A percentile compares a stretch with the other conserved stretches of the same genome.
phyloP scores from a whole-genome alignment of 441 rosid genomes.

The Erysimum pusillum region DNA sequence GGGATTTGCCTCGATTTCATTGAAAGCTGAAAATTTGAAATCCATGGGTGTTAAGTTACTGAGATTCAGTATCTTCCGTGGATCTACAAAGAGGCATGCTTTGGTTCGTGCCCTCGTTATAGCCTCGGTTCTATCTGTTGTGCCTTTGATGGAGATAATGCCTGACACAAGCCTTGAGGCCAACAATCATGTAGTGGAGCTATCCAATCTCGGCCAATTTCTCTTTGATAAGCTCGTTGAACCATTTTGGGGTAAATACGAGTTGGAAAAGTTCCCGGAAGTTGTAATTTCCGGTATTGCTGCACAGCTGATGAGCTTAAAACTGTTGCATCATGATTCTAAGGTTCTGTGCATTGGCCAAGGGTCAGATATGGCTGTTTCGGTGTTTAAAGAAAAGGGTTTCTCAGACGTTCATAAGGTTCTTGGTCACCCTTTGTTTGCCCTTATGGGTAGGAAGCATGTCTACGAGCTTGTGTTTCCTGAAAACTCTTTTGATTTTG shows the following conservation, averaged over 20 bases:
- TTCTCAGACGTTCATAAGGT: slow-evolving; percentile 56
- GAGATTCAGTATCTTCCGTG: slow-evolving; percentile 49
- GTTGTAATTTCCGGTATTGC: slow-evolving; percentile 47
- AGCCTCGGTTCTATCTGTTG: slow-evolving; percentile 48
- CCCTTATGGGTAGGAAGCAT: slow-evolving; percentile 59
- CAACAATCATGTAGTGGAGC: slow-evolving; percentile 27
- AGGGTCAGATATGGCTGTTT: slow-evolving; percentile 58
- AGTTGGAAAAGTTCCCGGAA: slow-evolving; percentile 51
- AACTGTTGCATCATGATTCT: slow-evolving; percentile 53
- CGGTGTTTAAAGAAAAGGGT: slow-evolving; percentile 67
- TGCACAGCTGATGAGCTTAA: slow-evolving; percentile 60
- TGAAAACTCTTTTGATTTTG: slow-evolving; percentile 69
- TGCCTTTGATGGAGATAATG: slow-evolving; percentile 54
- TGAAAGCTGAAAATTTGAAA: slow-evolving; percentile 3
- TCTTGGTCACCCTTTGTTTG: slow-evolving; percentile 62
- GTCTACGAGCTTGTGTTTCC: slow-evolving; percentile 61
- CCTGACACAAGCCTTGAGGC: slow-evolving; percentile 36
- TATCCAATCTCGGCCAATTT: slow-evolving; percentile 32
- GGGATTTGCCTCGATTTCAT: slow-evolving; percentile 23
- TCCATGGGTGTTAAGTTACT: slow-evolving; percentile 38
- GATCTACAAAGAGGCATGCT: slow-evolving; percentile 37
- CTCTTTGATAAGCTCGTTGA: slow-evolving; percentile 49
- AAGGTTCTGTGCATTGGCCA: slow-evolving; percentile 69
- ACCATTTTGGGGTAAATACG: slow-evolving; percentile 55
- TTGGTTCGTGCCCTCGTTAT: slow-evolving; percentile 53